Evolutionary conservation across 371 early-diverging fungal genomes (phyloP).

Genomic region (Syncephalastrum racemosum): DNA sequence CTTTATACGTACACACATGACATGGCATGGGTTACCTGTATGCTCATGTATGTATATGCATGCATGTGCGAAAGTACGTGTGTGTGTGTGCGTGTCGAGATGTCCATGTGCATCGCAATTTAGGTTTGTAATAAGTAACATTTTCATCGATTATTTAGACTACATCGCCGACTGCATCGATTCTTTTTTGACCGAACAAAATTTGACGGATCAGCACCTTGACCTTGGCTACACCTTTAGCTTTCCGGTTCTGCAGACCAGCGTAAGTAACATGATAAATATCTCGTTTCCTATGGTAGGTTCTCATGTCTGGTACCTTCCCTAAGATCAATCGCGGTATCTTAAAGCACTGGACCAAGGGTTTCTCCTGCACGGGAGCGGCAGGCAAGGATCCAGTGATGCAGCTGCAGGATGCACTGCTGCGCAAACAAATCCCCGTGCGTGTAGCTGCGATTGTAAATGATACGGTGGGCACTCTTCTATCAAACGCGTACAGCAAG

Average conservation of each 20-base stretch:
- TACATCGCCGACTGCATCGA: conserved; percentile 82
- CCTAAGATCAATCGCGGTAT: conserved; percentile 64
- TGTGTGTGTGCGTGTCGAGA: background rate
- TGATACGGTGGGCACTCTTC: conserved; percentile 90
- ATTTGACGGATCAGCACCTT: conserved; percentile 37
- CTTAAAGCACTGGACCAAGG: conserved; percentile 90
- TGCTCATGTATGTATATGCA: no score
- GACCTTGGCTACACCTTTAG: conserved; percentile 92
- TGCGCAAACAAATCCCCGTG: conserved; percentile 69
- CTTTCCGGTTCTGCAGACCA: conserved; percentile 85
- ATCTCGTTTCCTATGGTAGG: no score
- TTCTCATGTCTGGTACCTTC: background rate
- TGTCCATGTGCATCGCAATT: no score
- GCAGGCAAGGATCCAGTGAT: conserved; percentile 86
- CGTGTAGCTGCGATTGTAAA: conserved; percentile 83
- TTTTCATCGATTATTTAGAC: conserved; percentile 46
- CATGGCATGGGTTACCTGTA: no score
- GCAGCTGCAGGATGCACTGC: conserved; percentile 78
- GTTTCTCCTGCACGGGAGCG: conserved; percentile 75
- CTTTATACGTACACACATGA: background rate
- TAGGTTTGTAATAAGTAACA: no score
- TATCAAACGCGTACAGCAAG: conserved; percentile 79
- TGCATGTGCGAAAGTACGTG: no score
- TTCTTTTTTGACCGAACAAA: conserved; percentile 69
- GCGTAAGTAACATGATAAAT: conserved; percentile 17